These are phyloP conservation scores for Hypocreales sp. DNA, from an alignment of 2,329 filamentous ascomycete genomes.

Conservation along the genomic window DNA sequence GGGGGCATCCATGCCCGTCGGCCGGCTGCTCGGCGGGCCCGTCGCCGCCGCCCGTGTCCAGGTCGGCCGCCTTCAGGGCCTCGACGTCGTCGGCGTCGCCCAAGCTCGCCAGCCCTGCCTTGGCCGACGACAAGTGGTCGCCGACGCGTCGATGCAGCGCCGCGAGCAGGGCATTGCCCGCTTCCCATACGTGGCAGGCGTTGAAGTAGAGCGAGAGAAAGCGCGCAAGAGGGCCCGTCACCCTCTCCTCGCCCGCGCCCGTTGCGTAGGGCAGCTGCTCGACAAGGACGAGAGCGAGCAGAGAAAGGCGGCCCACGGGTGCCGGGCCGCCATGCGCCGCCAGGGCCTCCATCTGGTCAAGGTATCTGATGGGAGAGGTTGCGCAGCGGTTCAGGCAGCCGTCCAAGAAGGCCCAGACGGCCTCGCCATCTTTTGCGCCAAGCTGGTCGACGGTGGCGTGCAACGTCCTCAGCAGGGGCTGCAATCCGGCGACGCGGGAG, in stretches of 20 bases:
- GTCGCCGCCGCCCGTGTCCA: slow-evolving; percentile 3
- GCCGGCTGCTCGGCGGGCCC: not conserved
- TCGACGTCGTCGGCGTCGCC: slow-evolving; percentile 7
- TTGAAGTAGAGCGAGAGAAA: slow-evolving; percentile 46
- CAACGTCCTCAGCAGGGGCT: slow-evolving; percentile 26
- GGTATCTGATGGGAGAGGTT: slow-evolving; percentile 66
- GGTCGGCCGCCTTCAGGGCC: slow-evolving; percentile 4
- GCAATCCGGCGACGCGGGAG: slow-evolving; percentile 30
- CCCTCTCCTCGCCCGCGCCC: slow-evolving; percentile 28
- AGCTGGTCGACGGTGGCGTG: slow-evolving; percentile 8
- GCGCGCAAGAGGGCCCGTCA: slow-evolving; percentile 30
- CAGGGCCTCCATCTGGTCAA: slow-evolving; percentile 48
- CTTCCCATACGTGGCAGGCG: slow-evolving; percentile 33
- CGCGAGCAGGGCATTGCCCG: slow-evolving; percentile 16
- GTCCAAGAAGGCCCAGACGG: slow-evolving; percentile 59
- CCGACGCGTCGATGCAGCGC: slow-evolving; percentile 15
- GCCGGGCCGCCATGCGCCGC: slow-evolving; percentile 13
- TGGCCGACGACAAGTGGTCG: slow-evolving; percentile 12
- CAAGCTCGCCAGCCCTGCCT: slow-evolving; percentile 9
- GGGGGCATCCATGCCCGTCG: slow-evolving; percentile 3
- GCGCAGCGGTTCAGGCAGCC: slow-evolving; percentile 67
- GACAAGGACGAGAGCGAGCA: slow-evolving; percentile 51
- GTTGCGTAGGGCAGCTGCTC: slow-evolving; percentile 66
- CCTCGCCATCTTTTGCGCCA: slow-evolving; percentile 14
- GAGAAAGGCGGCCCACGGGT: slow-evolving; percentile 26